These are phyloP conservation scores for Polyplosphaeria fusca DNA, from an alignment of 495 filamentous ascomycete genomes.

Conservation along the genomic window DNA sequence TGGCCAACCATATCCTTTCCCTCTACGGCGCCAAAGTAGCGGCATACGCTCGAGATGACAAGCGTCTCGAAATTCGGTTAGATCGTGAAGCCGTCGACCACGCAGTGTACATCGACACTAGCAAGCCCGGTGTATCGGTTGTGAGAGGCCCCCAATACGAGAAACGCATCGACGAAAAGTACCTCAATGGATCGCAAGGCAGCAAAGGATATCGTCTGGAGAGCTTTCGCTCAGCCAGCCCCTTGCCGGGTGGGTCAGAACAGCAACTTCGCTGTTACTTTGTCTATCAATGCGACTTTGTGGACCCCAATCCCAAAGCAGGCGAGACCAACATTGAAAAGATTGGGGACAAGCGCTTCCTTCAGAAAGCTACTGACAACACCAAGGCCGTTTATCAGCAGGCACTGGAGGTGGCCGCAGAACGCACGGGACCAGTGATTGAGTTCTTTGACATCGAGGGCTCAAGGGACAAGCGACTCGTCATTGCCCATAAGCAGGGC, in stretches of 20 bases:
- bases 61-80: constrained; percentile 84
- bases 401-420: constrained; percentile 80
- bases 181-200: constrained; percentile 68
- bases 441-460: constrained; percentile 95
- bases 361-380: constrained; percentile 92
- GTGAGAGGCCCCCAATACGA: constrained; percentile 83
- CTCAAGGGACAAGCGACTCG: constrained; percentile 83
- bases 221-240: constrained; percentile 81
- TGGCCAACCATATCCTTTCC: constrained; percentile 90
- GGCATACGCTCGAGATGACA: constrained; percentile 89
- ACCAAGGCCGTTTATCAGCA: constrained; percentile 93
- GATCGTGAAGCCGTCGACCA: constrained; percentile 95
- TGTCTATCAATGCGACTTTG: constrained; percentile 92
- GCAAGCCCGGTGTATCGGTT: constrained; percentile 74
- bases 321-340: constrained; percentile 86
- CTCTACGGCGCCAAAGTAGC: constrained; percentile 97
- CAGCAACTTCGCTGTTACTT: constrained; percentile 95
- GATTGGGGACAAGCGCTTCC: constrained; percentile 88
- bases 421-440: constrained; percentile 86
- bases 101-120: constrained; percentile 98
- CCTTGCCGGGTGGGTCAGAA: constrained; percentile 70
- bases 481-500: constrained; percentile 88
- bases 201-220: constrained; percentile 82
- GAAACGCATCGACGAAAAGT: constrained; percentile 90
- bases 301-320: constrained; percentile 63